Conservation (phyloP, 2,329 filamentous ascomycete species). For the Penicillium brasilianum region DNA sequence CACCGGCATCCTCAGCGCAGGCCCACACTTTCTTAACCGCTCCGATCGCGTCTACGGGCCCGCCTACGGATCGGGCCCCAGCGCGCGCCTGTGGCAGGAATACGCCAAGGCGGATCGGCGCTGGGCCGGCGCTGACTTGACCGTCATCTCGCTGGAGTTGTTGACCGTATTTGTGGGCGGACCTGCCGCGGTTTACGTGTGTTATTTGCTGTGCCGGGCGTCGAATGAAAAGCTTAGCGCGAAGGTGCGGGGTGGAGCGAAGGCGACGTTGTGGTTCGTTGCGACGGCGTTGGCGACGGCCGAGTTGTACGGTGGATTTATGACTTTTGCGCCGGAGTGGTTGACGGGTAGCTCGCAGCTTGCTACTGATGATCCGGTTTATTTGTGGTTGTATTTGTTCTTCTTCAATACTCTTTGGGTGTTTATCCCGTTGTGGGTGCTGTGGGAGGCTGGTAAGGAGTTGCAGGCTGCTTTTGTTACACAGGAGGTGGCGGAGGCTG, state of each 20-base stretch:
- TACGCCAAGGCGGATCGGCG: constrained; percentile 68
- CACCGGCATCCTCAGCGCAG: constrained; percentile 39
- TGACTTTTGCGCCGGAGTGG: constrained; percentile 71
- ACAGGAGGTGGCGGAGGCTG: constrained; percentile 30
- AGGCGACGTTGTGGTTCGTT: constrained; percentile 59
- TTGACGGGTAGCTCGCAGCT: constrained; percentile 62
- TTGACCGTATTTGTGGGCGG: constrained; percentile 65
- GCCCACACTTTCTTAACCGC: constrained; percentile 59
- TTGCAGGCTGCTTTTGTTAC: constrained; percentile 45
- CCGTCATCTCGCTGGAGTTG: constrained; percentile 64
- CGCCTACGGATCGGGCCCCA: constrained; percentile 60
- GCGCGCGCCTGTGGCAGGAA: constrained; percentile 66
- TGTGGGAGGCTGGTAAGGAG: constrained; percentile 58
- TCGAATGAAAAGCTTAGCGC: constrained; percentile 26
- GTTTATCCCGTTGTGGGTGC: constrained; percentile 61
- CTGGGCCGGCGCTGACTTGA: constrained; percentile 65
- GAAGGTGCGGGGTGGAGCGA: constrained; percentile 31
- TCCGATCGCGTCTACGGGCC: constrained; percentile 63
- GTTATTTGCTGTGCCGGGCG: constrained; percentile 54
- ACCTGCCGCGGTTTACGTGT: constrained; percentile 63
- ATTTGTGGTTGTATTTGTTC: constrained; percentile 66
- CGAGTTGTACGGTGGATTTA: constrained; percentile 67
- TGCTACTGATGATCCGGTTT: constrained; percentile 65
- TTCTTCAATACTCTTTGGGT: constrained; percentile 71
- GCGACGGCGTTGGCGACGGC: constrained; percentile 64